Conservation (phyloP, 2,329 filamentous ascomycete genomes). For the Grosmannia serpens region DNA sequence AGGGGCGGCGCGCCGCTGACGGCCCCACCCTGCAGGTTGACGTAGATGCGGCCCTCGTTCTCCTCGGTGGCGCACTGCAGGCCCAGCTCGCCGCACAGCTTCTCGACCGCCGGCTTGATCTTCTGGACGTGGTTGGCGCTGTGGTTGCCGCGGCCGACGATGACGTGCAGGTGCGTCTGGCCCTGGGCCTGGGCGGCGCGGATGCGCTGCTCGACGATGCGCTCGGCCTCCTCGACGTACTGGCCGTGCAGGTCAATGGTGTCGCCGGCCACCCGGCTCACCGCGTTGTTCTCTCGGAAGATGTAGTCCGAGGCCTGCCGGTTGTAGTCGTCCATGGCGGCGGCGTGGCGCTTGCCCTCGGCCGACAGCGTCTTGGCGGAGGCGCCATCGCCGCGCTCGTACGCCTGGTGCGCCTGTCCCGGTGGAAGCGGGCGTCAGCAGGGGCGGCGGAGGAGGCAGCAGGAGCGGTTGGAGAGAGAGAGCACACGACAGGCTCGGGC, state of each 20-base stretch:
- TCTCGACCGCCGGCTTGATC: slow-evolving; percentile 89
- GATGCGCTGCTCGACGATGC: slow-evolving; percentile 79
- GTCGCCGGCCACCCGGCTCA: slow-evolving; percentile 61
- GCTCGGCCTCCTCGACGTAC: slow-evolving; percentile 88
- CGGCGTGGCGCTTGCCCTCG: slow-evolving; percentile 73
- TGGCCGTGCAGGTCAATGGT: slow-evolving; percentile 92
- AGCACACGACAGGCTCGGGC: slow-evolving; percentile 12
- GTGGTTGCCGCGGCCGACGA: slow-evolving; percentile 94
- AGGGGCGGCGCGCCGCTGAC: slow-evolving; percentile 32
- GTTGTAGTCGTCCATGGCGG: slow-evolving; percentile 80
- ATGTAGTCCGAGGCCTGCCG: slow-evolving; percentile 86
- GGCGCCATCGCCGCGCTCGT: slow-evolving; percentile 70
- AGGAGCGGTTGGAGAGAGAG: not conserved
- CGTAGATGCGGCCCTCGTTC: slow-evolving; percentile 80
- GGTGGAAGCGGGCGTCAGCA: not conserved
- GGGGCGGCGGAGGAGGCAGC: too few species aligned
- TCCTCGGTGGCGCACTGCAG: slow-evolving; percentile 76
- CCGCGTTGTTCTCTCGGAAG: slow-evolving; percentile 87
- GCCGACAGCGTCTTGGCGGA: slow-evolving; percentile 74
- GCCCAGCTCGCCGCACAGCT: slow-evolving; percentile 71
- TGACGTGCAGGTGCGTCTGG: slow-evolving; percentile 79
- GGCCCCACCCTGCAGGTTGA: slow-evolving; percentile 68
- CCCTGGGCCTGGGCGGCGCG: slow-evolving; percentile 61
- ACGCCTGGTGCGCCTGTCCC: slow-evolving; percentile 62
- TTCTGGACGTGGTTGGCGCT: slow-evolving; percentile 73